Evolutionary conservation across 2,329 filamentous ascomycete species (phyloP), one percentile per base, ranked within the genome.

Genomic region (Talaromyces sp.): DNA sequence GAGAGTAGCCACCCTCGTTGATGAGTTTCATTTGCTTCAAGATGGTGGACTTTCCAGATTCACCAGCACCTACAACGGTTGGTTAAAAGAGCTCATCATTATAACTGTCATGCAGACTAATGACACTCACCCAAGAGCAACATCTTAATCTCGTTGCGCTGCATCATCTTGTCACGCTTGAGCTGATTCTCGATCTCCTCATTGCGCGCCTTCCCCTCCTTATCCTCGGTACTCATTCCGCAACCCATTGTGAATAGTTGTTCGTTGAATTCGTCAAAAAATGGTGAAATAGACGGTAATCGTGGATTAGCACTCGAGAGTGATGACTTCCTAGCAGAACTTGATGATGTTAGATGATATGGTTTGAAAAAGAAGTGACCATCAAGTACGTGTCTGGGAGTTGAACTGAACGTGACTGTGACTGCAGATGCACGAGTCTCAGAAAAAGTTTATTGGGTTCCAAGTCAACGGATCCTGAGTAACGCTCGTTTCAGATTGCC

Each of bases 81-180:
- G 21, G 8, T 50, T n/a, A 33, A 19, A 31, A 22, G 15, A 7
- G 9, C 3, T 21, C n/a, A 50, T n/a, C n/a, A 10, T 19, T 35
- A n/a, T n/a, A n/a, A n/a, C n/a, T 21, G 10, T 17, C 28, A n/a
- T 13, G n/a, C 25, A 28, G 22, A n/a, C n/a, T n/a, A n/a, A 6
- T 11, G 37, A 51, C n/a, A 81, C 87, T 73, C 84, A 97, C 94
- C 94, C 70, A 99, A 87, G 70, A 99, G 84, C 69, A 99, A 83
- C 94, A 99, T 97, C 85, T 99, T 99, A 82, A 99, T 99, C 80
- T 99, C 94, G 69, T 99, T 99, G 70, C 93, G 88, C 81, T 97
- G 92, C 83, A 96, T 89, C 89, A 97, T 89, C 80, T 96, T 95
- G 75, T 99, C 94, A 76, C 91, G 85, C 85, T 97, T 97, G 74